Conservation (phyloP, 306 rosid genomes). For the apple (Malus domestica) region DNA sequence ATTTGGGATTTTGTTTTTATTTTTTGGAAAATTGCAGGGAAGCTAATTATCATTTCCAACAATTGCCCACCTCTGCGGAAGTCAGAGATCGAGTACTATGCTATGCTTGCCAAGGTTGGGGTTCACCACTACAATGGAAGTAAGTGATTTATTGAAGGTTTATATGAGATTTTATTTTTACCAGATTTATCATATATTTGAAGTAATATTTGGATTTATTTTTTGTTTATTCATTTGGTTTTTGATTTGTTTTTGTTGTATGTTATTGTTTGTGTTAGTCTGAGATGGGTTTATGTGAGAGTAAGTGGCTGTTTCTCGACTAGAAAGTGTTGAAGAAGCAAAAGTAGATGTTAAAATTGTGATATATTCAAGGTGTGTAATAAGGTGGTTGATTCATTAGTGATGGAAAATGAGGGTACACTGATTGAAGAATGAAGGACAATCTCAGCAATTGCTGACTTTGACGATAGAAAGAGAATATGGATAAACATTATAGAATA, state of each 20-base stretch:
- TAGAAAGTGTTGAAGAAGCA: background rate
- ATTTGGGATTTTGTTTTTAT: background rate
- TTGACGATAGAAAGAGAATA: background rate
- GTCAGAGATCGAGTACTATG: slow-evolving; percentile 47
- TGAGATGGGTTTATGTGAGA: background rate
- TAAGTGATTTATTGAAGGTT: slow-evolving; percentile 8
- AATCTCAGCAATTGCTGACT: background rate
- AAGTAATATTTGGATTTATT: background rate
- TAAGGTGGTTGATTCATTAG: background rate
- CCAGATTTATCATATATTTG: background rate
- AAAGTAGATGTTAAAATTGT: background rate
- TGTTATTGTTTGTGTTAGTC: background rate
- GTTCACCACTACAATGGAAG: slow-evolving; percentile 50
- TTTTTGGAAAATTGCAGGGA: slow-evolving; percentile 15
- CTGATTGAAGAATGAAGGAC: background rate
- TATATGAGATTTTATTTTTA: too few relatives aligned
- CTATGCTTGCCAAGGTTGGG: slow-evolving; percentile 45
- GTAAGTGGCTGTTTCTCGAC: background rate
- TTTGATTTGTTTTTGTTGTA: background rate
- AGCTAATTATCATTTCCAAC: slow-evolving; percentile 40
- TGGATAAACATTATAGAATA: background rate
- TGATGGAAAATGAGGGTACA: background rate
- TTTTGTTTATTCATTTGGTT: background rate
- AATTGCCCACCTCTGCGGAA: slow-evolving; percentile 40
- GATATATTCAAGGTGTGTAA: background rate